Base-by-base conservation (phyloP, 148 eudicot genomes). In the Spergularia bocconei region DNA sequence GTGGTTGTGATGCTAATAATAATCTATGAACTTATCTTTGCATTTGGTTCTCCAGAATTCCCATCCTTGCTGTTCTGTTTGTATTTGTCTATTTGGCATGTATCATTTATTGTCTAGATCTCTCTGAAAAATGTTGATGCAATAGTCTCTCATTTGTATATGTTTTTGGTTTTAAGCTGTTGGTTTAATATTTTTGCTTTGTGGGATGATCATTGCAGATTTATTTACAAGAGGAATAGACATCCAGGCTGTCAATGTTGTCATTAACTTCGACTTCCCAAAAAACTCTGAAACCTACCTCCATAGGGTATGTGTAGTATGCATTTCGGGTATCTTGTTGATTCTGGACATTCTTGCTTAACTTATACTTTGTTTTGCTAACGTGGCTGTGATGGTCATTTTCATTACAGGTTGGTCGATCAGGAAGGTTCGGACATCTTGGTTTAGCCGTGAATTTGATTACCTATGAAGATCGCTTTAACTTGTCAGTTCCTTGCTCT, bases 201-300 rank as follows among this genome's bases (percentile, higher is more conserved):
- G 8, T 69, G 52, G 23, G 25, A 73, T 52, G 69, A 21, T 14
- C 11, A 19, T 16, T 69, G 83, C 91, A 93, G 98, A 93, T 83
- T 78, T 93, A 29, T 93, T 93, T 82, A 93, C 98, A 12, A 87
- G 98, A 68, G 98, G 98, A 44, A 93, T 93, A 76, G 98, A 93
- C 85, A 91, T 93, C 78, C 98, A 89, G 75, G 93, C 97, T 19
- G 98, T 93, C 71, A 93, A 93, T 82, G 93, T 93, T 20, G 98
- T 93, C 53, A 89, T 93, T 39, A 93, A 93, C 73, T 93, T 91
- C 65, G 98, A 93, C 79, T 91, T 93, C 66, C 98, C 98, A 1
- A 89, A 85, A 83, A 93, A 88, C 59, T 71, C 98, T 20, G 98
- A 93, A 77, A 93, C 98, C 55, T 93, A 93, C 79, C 87, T 93